Evolutionary conservation across 495 filamentous ascomycete genomes (phyloP).

Genomic region (Penicillium lividum): DNA sequence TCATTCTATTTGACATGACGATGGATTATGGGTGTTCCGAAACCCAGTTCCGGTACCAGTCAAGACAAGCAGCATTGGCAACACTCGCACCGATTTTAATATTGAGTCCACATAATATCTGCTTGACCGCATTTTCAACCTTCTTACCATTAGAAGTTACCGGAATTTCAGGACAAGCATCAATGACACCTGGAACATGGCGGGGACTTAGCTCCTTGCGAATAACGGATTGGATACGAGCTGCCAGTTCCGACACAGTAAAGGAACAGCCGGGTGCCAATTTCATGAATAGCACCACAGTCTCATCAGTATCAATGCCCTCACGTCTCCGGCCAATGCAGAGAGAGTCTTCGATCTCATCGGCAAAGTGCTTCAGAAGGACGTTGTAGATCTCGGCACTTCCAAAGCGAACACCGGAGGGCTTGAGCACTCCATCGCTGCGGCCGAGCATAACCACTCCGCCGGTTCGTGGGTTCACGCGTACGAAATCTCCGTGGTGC

Average conservation of each 20-base stretch:
- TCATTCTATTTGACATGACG: conserved; percentile 4
- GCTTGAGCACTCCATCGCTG: conserved; percentile 89
- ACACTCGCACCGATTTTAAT: conserved; percentile 86
- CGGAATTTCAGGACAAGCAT: conserved; percentile 77
- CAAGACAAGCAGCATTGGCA: conserved; percentile 78
- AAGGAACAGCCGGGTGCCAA: conserved; percentile 47
- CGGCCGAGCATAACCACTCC: conserved; percentile 85
- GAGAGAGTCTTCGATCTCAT: conserved; percentile 77
- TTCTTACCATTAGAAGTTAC: conserved; percentile 93
- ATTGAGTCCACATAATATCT: conserved; percentile 84
- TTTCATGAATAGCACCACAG: conserved; percentile 81
- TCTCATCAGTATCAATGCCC: conserved; percentile 72
- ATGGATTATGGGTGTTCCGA: conserved; percentile 32
- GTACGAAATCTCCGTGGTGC: conserved; percentile 95
- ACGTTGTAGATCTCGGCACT: conserved; percentile 92
- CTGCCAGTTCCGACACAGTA: conserved; percentile 47
- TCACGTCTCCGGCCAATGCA: conserved; percentile 78
- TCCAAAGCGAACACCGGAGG: conserved; percentile 82
- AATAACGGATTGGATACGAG: conserved; percentile 61
- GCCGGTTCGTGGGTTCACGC: conserved; percentile 70
- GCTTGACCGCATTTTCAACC: conserved; percentile 90
- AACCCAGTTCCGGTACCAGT: conserved; percentile 81
- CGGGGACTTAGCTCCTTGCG: conserved; percentile 76
- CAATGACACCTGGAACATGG: conserved; percentile 82
- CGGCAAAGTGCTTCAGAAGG: conserved; percentile 75